phyloP scores from a whole-genome alignment of 805 yeast genomes.

The Teunomyces panamensis region DNA sequence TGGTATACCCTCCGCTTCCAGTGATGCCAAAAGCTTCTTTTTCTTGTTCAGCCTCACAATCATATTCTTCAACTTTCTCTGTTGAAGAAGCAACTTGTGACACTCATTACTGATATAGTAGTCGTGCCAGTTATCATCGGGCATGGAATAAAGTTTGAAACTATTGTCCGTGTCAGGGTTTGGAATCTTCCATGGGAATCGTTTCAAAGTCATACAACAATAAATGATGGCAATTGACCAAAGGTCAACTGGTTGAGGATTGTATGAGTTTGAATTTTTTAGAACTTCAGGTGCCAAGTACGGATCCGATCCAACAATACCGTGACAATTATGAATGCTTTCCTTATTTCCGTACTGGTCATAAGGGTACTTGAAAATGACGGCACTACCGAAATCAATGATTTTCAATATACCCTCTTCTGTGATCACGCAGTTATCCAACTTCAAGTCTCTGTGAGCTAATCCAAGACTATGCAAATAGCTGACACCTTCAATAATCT shows the following conservation, averaged over 20 bases:
- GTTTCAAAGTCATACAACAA: constrained; percentile 81
- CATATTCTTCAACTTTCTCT: constrained; percentile 53
- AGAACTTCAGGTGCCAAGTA: constrained; percentile 81
- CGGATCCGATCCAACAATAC: constrained; percentile 84
- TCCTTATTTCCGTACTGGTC: constrained; percentile 34
- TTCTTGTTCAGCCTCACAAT: constrained; percentile 42
- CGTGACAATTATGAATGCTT: constrained; percentile 42
- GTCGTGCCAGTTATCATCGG: constrained; percentile 76
- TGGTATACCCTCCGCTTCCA: constrained; percentile 1
- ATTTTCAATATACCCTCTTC: constrained; percentile 69
- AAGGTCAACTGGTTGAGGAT: constrained; percentile 75
- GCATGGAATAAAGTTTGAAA: constrained; percentile 59
- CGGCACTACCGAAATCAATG: constrained; percentile 84
- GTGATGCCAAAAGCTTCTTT: constrained; percentile 24
- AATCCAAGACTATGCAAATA: constrained; percentile 76
- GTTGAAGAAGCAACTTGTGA: constrained; percentile 61
- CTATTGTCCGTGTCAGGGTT: constrained; percentile 58
- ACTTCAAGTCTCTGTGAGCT: constrained; percentile 79
- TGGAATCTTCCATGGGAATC: constrained; percentile 89
- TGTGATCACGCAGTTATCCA: constrained; percentile 81
- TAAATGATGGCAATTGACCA: constrained; percentile 85
- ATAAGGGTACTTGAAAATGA: constrained; percentile 73
- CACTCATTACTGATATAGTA: constrained; percentile 68
- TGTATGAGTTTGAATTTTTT: constrained; percentile 53
- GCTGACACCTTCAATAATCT: constrained; percentile 66